A percentile compares a stretch with the other conserved stretches of the same genome.
Conservation (phyloP, 371 early-diverging fungal species). For the Apophysomyces trapeziformis region DNA sequence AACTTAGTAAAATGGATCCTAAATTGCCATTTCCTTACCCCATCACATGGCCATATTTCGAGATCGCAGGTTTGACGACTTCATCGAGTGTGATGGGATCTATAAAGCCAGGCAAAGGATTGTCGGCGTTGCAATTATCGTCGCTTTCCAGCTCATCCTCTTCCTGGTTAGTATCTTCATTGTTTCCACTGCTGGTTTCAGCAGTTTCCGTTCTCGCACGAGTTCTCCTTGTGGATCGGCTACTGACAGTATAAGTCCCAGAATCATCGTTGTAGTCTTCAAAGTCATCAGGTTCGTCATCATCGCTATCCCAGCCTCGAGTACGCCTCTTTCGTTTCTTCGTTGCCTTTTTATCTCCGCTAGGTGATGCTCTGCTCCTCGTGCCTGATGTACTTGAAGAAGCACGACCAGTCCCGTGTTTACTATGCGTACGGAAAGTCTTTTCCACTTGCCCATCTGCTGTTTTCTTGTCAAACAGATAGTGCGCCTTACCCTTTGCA, state of each 20-base stretch:
- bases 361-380: conserved; percentile 16
- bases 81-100: conserved; percentile 94
- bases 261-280: conserved; percentile 63
- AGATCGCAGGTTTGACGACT: conserved; percentile 91
- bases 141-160: conserved; percentile 39
- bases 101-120: conserved; percentile 90
- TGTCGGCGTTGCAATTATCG: conserved; percentile 51
- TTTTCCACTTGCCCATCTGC: conserved; percentile 76
- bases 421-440: conserved; percentile 73
- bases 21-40: conserved; percentile 49
- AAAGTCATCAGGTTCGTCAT: conserved; percentile 53
- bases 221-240: conserved; percentile 26
- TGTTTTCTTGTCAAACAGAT: conserved; percentile 81
- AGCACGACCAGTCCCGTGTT: conserved; percentile 27
- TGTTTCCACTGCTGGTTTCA: conserved; percentile 17
- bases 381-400: conserved; percentile 1
- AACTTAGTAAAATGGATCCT: background rate
- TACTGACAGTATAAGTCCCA: conserved; percentile 58
- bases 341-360: conserved; percentile 17
- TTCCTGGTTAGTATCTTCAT: conserved; percentile 24
- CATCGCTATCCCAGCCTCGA: conserved; percentile 38
- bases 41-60: conserved; percentile 96
- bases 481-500: conserved; percentile 85
- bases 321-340: conserved; percentile 34
- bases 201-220: conserved; percentile 15